phyloP scores from a whole-genome alignment of 345 rosid species.

The Eucalyptus polyanthemos region DNA sequence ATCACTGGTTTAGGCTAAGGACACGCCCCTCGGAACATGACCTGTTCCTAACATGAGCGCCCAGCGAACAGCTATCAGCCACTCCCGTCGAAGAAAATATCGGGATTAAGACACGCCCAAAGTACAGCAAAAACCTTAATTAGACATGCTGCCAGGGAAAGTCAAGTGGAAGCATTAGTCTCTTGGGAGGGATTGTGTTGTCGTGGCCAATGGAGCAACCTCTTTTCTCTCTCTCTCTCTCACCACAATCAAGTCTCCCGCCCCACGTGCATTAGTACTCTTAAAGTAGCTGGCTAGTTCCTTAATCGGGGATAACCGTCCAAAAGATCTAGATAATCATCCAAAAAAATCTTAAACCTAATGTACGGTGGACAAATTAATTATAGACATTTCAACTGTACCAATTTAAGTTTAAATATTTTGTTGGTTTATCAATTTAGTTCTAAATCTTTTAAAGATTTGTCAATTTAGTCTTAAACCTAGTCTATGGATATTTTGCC shows the following conservation, averaged over 20 bases:
- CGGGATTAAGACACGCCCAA: not conserved
- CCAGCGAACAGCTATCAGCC: not conserved
- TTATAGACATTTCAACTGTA: no score
- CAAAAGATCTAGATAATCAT: not conserved
- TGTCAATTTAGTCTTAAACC: no score
- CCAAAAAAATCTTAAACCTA: not conserved
- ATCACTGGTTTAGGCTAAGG: not conserved
- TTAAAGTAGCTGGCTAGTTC: not conserved
- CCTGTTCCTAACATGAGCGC: not conserved
- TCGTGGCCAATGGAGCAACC: not conserved
- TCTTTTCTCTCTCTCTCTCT: not conserved
- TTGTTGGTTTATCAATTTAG: fast-evolving
- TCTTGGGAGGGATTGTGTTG: not conserved
- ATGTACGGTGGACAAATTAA: not conserved
- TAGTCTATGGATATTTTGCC: fast-evolving
- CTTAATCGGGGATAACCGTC: not conserved
- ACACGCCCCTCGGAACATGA: not conserved
- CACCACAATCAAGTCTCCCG: not conserved
- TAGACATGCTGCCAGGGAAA: not conserved
- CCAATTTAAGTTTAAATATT: no score
- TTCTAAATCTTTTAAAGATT: no score
- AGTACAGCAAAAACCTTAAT: not conserved
- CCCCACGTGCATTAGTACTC: not conserved
- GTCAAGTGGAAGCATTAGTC: not conserved
- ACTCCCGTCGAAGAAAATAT: not conserved